A percentile compares a stretch with the other conserved stretches of the same genome.
These are phyloP conservation scores for Staphylotrichum tortipilum DNA, from an alignment of 495 filamentous ascomycete genomes.

Conservation along the genomic window DNA sequence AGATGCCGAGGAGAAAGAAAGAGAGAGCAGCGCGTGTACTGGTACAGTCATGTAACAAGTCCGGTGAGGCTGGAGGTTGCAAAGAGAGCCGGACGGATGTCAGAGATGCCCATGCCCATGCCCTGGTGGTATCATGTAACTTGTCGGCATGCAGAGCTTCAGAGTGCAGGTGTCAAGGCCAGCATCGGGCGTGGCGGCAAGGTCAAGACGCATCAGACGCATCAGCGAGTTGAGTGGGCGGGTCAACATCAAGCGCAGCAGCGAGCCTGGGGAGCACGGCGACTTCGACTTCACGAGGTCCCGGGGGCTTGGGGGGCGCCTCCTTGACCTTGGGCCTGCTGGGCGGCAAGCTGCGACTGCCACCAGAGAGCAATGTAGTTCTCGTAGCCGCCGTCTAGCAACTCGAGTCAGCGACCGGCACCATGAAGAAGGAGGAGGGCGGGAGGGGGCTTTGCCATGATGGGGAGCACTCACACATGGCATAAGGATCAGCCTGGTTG, in stretches of 20 bases:
- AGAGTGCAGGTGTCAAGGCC: constrained; percentile 11
- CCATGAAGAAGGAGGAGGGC: no score
- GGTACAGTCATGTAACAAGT: constrained; percentile 17
- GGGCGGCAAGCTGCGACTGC: constrained; percentile 23
- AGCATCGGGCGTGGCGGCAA: constrained; percentile 8
- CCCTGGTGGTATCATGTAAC: constrained; percentile 15
- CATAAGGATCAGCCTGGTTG: constrained; percentile 23
- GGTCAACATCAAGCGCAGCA: constrained; percentile 25
- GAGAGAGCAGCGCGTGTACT: constrained; percentile 2
- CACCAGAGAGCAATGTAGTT: constrained; percentile 28
- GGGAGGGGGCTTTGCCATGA: not conserved
- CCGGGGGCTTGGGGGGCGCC: constrained; percentile 21
- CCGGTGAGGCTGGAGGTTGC: not conserved
- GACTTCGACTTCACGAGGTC: constrained; percentile 19
- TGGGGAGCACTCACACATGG: constrained; percentile 20
- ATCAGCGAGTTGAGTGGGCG: constrained; percentile 18
- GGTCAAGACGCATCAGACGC: constrained; percentile 18
- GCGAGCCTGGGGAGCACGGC: constrained; percentile 14
- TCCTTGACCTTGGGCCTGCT: constrained; percentile 22
- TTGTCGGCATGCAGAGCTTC: constrained; percentile 10
- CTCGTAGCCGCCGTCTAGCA: constrained; percentile 27
- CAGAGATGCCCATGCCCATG: constrained; percentile 5
- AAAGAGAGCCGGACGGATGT: constrained; percentile 3
- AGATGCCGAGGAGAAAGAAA: not conserved
- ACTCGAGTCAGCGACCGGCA: constrained; percentile 5